A percentile compares a stretch with the other conserved stretches of the same genome.
Evolutionary conservation across 371 early-diverging fungal species (phyloP).

Genomic region (Lichtheimia corymbifera): DNA sequence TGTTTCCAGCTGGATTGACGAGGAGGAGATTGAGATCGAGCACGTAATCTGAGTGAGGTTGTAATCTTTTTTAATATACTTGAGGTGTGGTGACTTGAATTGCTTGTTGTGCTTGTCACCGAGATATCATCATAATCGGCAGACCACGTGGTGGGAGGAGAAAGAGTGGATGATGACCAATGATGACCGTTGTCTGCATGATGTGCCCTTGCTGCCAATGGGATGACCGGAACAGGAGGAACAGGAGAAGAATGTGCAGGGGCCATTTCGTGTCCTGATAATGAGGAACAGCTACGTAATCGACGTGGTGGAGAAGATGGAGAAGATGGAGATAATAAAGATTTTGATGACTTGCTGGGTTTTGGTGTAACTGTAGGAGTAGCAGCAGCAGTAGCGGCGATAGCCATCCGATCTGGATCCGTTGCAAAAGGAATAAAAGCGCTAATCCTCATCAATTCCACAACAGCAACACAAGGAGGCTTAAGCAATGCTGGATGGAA

Average conservation of each 20-base stretch:
- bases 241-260: neutral
- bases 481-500: slow-evolving; percentile 38
- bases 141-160: slow-evolving; percentile 12
- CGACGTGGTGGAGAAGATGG: neutral
- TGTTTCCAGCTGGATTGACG: slow-evolving; percentile 21
- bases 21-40: slow-evolving; percentile 26
- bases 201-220: neutral
- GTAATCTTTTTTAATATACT: slow-evolving; percentile 17
- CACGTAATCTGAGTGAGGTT: slow-evolving; percentile 18
- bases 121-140: slow-evolving; percentile 1
- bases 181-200: no score
- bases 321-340: neutral
- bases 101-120: slow-evolving; percentile 8
- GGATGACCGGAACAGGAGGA: neutral
- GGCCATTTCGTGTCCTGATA: neutral
- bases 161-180: no score
- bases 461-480: slow-evolving; percentile 33
- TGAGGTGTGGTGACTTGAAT: neutral
- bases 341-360: slow-evolving; percentile 2
- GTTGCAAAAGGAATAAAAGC: slow-evolving; percentile 45
- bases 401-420: slow-evolving; percentile 20
- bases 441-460: slow-evolving; percentile 39
- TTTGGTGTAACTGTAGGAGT: neutral
- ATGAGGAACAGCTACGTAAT: neutral
- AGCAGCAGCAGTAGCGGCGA: neutral